Evolutionary conservation across 2,329 filamentous ascomycete genomes (phyloP).

Genomic region (Penicillium sp.): DNA sequence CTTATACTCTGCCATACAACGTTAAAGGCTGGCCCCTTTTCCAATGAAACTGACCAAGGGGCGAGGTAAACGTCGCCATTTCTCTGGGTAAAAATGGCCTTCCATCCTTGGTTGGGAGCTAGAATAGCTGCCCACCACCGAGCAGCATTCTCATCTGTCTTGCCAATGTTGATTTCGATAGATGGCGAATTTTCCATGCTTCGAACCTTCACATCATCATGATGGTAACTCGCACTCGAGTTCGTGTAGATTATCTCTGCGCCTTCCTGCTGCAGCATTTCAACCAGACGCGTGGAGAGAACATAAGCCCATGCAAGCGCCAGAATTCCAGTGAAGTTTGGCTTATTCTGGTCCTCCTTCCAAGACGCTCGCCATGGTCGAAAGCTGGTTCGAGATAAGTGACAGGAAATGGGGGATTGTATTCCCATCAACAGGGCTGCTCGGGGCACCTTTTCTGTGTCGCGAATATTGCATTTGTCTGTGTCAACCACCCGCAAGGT

Average conservation of each 20-base stretch:
- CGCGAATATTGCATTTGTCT: background rate
- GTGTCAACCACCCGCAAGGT: background rate
- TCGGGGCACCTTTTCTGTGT: background rate
- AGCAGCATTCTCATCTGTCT: background rate
- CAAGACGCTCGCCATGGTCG: background rate
- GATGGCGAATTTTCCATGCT: background rate
- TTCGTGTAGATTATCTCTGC: background rate
- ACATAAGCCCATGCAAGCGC: slow-evolving; percentile 1
- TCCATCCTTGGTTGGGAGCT: background rate
- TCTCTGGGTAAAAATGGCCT: background rate
- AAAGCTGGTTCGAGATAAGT: background rate
- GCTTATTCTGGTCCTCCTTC: background rate
- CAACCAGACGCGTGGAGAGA: background rate
- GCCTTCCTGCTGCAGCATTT: background rate
- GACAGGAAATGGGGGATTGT: background rate
- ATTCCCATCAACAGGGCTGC: background rate
- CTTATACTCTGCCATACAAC: background rate
- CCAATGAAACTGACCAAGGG: background rate
- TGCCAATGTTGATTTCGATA: background rate
- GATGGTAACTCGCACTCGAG: background rate
- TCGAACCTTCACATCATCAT: background rate
- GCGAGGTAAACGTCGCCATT: background rate
- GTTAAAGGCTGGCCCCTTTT: background rate
- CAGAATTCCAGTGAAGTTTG: background rate
- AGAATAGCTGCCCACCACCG: background rate